Base-by-base conservation (phyloP, 331 rosid genomes). In the Saraca asoca region DNA sequence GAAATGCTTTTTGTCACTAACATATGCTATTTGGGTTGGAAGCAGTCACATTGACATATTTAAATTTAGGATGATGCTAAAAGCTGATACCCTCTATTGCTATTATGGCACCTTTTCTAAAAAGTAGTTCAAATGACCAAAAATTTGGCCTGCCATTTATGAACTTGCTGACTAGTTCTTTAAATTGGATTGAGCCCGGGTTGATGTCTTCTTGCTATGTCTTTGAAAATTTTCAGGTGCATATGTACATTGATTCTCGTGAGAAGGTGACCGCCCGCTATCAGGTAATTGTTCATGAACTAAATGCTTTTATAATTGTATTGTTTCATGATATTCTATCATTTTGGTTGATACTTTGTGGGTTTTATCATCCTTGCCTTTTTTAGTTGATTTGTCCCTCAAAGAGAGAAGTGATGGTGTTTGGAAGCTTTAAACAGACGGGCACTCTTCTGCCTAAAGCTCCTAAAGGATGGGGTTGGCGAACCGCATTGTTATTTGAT, bases 391-490 rank as follows among this genome's bases (percentile, higher is more conserved):
- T 87, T 58, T 88, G 95, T 68, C 98, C 98, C n/a, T 93, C 95
- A 17, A 93, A 93, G 84, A 83, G 95, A 83, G 98, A 93, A 80
- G 88, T 86, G 68, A 81, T 88, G 90, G 89, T 84, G 60, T 94
- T 88, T 58, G 98, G 98, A 81, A 90, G 81, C 80, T 83, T 81
- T 76, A 94, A 90, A 82, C 95, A 90, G 71, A 82, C 97, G 4
- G 98, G 98, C 46, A 94, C 98, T 41, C 97, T 94, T 71, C 79
- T 94, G 54, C 98, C 98, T 0, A 94, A 94, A 80, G 96, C 90
- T 70, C 98, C 98, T 2, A 94, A 94, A 74, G 96, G 98, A 63
- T 94, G 98, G 98, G 98, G 98, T 48, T 94, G 98, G 98, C 87
- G 97, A 66, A 90, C 95, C 52, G 96, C 98, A 51, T 82, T 90